These are phyloP conservation scores for Parasarocladium wereldwijsianum DNA, from an alignment of 2,329 filamentous ascomycete genomes.

Conservation along the genomic window DNA sequence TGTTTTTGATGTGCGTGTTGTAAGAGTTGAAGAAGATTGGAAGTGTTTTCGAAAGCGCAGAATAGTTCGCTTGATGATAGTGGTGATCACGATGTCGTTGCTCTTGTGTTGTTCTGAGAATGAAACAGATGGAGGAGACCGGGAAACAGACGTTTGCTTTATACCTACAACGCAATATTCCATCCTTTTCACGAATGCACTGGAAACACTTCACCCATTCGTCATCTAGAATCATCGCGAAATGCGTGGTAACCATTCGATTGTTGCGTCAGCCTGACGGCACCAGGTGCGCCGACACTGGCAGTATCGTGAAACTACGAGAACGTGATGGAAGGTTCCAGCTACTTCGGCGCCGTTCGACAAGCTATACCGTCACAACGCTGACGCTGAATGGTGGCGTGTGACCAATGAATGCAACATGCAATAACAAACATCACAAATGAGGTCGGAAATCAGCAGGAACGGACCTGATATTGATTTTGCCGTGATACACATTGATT, in stretches of 20 bases:
- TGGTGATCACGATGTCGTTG: constrained; percentile 9
- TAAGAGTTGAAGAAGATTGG: constrained; percentile 10
- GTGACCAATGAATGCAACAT: too few relatives aligned
- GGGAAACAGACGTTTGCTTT: constrained; percentile 11
- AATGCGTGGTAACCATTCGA: too few relatives aligned
- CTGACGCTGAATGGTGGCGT: too few relatives aligned
- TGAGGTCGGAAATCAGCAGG: too few relatives aligned
- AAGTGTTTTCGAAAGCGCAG: constrained; percentile 10
- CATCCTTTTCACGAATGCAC: constrained; percentile 3
- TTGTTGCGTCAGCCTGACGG: too few relatives aligned
- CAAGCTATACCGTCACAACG: too few relatives aligned
- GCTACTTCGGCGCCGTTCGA: constrained; percentile 3
- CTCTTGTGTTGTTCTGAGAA: constrained; percentile 2
- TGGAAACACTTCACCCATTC: too few relatives aligned
- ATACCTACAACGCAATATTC: constrained; percentile 10
- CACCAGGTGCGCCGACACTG: too few relatives aligned
- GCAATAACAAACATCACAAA: too few relatives aligned
- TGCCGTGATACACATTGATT: too few relatives aligned
- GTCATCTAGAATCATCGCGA: too few relatives aligned
- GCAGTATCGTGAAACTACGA: constrained; percentile 6
- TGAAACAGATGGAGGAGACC: neutral
- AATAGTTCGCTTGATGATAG: constrained; percentile 9
- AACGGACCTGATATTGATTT: too few relatives aligned
- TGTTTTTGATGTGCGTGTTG: constrained; percentile 7
- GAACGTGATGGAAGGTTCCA: constrained; percentile 13